Conservation (phyloP, 371 early-diverging fungal genomes). For the Mucor lusitanicus region DNA sequence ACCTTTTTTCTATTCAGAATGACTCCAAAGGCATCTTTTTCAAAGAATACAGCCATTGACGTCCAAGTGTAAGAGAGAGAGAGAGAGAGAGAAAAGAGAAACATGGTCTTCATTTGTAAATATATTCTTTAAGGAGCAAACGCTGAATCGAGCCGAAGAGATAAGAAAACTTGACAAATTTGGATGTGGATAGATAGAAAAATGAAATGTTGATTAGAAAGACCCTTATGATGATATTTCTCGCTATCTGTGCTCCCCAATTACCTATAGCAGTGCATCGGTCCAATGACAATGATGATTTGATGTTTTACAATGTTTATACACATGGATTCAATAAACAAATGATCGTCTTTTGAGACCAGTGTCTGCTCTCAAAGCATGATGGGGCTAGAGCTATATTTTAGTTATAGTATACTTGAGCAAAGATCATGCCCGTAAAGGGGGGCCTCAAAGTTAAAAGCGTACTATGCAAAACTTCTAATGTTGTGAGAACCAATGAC, state of each 20-base stretch:
- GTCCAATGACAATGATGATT: neutral
- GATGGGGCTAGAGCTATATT: too few species aligned
- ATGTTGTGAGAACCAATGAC: too few species aligned
- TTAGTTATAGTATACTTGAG: too few species aligned
- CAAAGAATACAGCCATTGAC: neutral
- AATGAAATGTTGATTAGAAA: neutral
- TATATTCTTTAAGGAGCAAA: neutral
- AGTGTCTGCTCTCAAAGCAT: too few species aligned
- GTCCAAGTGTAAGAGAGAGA: neutral
- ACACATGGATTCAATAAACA: neutral
- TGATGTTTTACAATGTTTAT: neutral
- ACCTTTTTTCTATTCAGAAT: conserved; percentile 2
- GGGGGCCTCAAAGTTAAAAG: too few species aligned
- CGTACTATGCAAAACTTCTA: too few species aligned
- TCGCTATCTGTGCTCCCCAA: neutral
- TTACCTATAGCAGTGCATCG: neutral
- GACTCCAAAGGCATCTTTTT: neutral
- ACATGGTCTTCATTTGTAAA: neutral
- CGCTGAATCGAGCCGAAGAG: neutral
- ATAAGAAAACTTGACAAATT: neutral
- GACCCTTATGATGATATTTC: neutral
- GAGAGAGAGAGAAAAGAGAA: neutral
- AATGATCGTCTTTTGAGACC: neutral
- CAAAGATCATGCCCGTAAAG: too few species aligned
- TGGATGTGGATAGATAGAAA: neutral